phyloP scores from a whole-genome alignment of 257 asterid species.

The Nemophila menziesii region DNA sequence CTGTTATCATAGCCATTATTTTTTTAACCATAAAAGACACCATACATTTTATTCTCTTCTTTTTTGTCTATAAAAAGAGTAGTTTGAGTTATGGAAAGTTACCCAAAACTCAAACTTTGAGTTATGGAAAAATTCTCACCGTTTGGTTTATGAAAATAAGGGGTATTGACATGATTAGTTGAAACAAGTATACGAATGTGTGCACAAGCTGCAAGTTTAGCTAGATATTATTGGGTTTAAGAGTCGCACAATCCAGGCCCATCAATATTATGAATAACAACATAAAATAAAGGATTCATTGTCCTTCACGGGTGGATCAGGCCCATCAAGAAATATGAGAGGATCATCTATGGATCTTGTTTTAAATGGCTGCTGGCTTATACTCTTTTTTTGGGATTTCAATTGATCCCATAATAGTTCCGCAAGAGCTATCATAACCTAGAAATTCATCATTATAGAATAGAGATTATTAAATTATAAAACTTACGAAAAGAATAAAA shows the following conservation, averaged over 20 bases:
- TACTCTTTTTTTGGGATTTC: slow-evolving; percentile 37
- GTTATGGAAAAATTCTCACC: no score
- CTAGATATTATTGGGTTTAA: slow-evolving; percentile 71
- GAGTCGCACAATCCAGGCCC: slow-evolving; percentile 83
- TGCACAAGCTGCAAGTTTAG: slow-evolving; percentile 77
- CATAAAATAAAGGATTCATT: slow-evolving; percentile 52
- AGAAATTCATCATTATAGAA: slow-evolving; percentile 15
- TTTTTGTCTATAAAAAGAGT: no score
- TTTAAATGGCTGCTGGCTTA: slow-evolving; percentile 51
- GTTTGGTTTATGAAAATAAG: no score
- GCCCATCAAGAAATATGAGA: slow-evolving; percentile 56
- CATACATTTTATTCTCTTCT: no score
- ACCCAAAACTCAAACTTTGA: no score
- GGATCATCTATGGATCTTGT: slow-evolving; percentile 73
- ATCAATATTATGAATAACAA: slow-evolving; percentile 70
- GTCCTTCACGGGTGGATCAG: slow-evolving; percentile 40
- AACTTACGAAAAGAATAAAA: not conserved
- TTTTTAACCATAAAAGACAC: no score
- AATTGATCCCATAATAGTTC: slow-evolving; percentile 76
- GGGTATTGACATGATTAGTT: slow-evolving; percentile 78
- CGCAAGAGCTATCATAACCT: slow-evolving; percentile 67
- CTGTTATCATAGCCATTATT: no score
- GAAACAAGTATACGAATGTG: slow-evolving; percentile 78
- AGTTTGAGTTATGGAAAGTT: no score
- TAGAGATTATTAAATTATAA: not conserved